phyloP scores from a whole-genome alignment of 2,329 filamentous ascomycete genomes.

The Penicillium decumbens region DNA sequence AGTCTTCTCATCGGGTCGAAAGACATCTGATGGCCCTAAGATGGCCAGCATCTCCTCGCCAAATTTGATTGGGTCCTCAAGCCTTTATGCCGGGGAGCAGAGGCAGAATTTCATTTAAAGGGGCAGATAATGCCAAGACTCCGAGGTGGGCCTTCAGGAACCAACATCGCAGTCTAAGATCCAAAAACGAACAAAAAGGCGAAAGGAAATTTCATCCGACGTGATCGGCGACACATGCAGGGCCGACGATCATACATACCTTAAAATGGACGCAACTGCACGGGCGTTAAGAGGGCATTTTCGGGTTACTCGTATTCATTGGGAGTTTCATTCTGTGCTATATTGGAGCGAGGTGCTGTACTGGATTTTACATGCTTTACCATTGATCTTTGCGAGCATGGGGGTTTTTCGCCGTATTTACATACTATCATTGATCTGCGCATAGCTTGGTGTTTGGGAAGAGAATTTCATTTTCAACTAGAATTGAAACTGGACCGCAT shows the following conservation, averaged over 20 bases:
- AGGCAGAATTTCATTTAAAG: conserved; percentile 16
- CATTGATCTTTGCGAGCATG: neutral
- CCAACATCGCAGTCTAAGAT: neutral
- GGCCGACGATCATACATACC: conserved; percentile 7
- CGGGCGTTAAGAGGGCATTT: conserved; percentile 1
- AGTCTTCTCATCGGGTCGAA: conserved; percentile 20
- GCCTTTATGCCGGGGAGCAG: conserved; percentile 16
- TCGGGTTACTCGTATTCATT: neutral
- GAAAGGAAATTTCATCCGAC: neutral
- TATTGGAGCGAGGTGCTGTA: neutral
- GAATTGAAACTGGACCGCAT: neutral
- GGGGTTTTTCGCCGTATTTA: neutral
- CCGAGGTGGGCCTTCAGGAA: neutral
- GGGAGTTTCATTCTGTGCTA: conserved; percentile 3
- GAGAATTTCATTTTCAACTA: neutral
- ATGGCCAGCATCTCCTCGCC: conserved; percentile 31
- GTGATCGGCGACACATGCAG: neutral
- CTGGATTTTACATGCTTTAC: neutral
- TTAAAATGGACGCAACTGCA: neutral
- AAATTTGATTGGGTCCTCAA: conserved; percentile 33
- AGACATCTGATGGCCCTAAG: conserved; percentile 8
- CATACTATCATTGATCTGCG: conserved; percentile 6
- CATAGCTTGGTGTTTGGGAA: conserved; percentile 22
- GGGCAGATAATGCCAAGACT: neutral
- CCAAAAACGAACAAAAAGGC: neutral